Conservation (phyloP, 352 stramenopile species). For the Phytophthora chlamydospora region DNA sequence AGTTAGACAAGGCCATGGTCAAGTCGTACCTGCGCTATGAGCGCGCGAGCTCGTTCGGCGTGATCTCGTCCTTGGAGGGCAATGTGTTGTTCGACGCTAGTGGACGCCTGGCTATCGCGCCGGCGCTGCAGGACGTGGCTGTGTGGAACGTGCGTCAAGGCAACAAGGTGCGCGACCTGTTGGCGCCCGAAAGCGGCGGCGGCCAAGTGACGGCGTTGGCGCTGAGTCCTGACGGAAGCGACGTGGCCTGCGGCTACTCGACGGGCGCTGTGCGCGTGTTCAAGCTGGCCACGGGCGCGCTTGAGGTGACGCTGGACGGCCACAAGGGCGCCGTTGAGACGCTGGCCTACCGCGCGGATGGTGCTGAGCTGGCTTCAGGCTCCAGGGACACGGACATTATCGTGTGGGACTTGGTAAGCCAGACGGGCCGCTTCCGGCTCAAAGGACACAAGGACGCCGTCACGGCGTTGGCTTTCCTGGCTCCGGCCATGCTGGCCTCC, state of each 20-base stretch:
- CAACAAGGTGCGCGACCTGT: slow-evolving; percentile 81
- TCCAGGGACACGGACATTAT: slow-evolving; percentile 94
- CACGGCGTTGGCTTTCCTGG: slow-evolving; percentile 90
- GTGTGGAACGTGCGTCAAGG: slow-evolving; percentile 93
- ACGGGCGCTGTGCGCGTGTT: slow-evolving; percentile 83
- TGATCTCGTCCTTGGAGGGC: slow-evolving; percentile 89
- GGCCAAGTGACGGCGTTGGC: slow-evolving; percentile 84
- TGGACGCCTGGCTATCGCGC: slow-evolving; percentile 87
- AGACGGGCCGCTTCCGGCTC: slow-evolving; percentile 90
- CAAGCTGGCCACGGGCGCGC: slow-evolving; percentile 70
- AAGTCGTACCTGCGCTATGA: slow-evolving; percentile 96
- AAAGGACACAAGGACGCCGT: slow-evolving; percentile 94
- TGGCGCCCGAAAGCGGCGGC: slow-evolving; percentile 33
- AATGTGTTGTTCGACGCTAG: slow-evolving; percentile 90
- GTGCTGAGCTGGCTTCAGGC: slow-evolving; percentile 83
- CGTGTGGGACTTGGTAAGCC: slow-evolving; percentile 93
- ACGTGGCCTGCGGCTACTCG: slow-evolving; percentile 87
- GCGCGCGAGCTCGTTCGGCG: slow-evolving; percentile 88
- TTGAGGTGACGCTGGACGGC: slow-evolving; percentile 89
- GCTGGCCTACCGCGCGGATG: slow-evolving; percentile 80
- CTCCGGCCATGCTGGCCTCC: slow-evolving; percentile 63
- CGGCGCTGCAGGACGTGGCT: slow-evolving; percentile 89
- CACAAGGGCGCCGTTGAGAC: slow-evolving; percentile 85
- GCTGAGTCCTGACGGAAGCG: slow-evolving; percentile 77
- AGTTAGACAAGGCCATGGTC: slow-evolving; percentile 55